These are phyloP conservation scores for Colletotrichum sp. DNA, from an alignment of 2,329 filamentous ascomycete species.

Conservation along the genomic window DNA sequence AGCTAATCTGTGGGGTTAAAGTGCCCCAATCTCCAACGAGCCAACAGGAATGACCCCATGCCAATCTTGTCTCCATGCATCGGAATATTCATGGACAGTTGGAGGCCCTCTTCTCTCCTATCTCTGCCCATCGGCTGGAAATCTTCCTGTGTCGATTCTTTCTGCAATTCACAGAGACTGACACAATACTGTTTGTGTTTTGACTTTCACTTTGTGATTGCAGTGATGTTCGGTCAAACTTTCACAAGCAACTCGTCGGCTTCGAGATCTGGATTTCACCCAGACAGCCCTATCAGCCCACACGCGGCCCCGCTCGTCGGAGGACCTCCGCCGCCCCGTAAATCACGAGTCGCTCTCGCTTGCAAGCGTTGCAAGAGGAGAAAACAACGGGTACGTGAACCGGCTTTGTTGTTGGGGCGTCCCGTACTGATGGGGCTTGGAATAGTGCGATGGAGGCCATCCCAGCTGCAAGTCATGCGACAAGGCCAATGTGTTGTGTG, in stretches of 20 bases:
- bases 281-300: constrained; percentile 16
- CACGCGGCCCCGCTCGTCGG: neutral
- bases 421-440: neutral
- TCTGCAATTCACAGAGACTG: too few species aligned
- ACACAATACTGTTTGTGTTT: neutral
- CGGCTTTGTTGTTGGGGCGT: neutral
- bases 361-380: constrained; percentile 29
- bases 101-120: neutral
- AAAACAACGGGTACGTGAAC: constrained; percentile 25
- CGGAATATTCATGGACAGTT: neutral
- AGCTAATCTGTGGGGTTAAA: neutral
- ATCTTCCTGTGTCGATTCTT: neutral
- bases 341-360: constrained; percentile 25
- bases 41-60: neutral
- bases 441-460: constrained; percentile 27
- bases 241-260: neutral
- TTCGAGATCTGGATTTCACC: neutral
- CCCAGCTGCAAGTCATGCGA: constrained; percentile 28
- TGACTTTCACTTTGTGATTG: neutral
- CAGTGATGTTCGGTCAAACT: neutral
- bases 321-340: constrained; percentile 12
- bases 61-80: neutral
- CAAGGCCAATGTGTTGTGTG: constrained; percentile 22
- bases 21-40: neutral
- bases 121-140: constrained; percentile 5